Evolutionary conservation across 192 early-diverging fungal genomes (phyloP).

Genomic region (Phlyctochytrium bullatum): DNA sequence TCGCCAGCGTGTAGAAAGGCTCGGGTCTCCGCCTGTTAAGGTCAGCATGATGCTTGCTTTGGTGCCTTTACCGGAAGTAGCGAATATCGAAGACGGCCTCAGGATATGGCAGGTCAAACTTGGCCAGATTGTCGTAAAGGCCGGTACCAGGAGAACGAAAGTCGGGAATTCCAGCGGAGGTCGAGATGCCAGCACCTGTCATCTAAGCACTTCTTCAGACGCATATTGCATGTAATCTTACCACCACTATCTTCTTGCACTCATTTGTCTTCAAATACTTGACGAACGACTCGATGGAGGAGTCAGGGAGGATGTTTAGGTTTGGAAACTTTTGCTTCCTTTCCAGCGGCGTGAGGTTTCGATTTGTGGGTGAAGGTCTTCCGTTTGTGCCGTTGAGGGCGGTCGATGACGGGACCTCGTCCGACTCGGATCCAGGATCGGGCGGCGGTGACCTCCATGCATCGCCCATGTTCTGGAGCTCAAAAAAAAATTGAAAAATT

Average conservation of each 20-base stretch:
- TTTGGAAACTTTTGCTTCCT: no score
- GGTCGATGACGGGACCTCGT: no score
- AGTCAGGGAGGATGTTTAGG: slow-evolving; percentile 28
- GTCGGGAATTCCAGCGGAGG: slow-evolving; percentile 77
- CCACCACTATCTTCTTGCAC: slow-evolving; percentile 62
- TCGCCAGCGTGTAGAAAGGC: slow-evolving; percentile 89
- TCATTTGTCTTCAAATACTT: slow-evolving; percentile 33
- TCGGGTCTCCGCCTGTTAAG: slow-evolving; percentile 69
- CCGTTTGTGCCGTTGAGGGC: no score
- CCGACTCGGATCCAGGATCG: no score
- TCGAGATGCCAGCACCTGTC: slow-evolving; percentile 83
- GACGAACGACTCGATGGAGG: slow-evolving; percentile 38
- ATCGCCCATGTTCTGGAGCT: no score
- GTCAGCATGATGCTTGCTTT: no score
- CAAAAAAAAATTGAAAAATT: no score
- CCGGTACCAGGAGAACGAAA: slow-evolving; percentile 91
- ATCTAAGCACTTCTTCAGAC: no score
- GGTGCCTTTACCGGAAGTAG: slow-evolving; percentile 63
- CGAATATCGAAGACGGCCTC: slow-evolving; percentile 93
- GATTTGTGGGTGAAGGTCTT: no score
- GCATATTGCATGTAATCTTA: no score
- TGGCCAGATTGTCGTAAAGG: slow-evolving; percentile 75
- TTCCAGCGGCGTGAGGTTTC: no score
- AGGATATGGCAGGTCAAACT: slow-evolving; percentile 88
- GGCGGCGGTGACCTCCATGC: no score